These are phyloP conservation scores for Fraxinus dipetala DNA, from an alignment of 305 asterid genomes.

Conservation along the genomic window DNA sequence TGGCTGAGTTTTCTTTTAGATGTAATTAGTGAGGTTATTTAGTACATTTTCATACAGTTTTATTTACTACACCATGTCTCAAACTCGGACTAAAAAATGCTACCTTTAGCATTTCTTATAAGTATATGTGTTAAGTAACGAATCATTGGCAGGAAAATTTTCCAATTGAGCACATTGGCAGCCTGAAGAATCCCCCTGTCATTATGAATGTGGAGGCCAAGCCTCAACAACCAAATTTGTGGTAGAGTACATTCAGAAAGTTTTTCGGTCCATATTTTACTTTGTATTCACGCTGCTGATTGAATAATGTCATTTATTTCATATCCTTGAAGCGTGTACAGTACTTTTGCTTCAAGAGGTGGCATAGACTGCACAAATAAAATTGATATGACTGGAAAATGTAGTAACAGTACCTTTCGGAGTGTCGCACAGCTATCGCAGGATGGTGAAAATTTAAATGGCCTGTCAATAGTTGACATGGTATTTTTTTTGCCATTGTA, in stretches of 20 bases:
- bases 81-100: neutral
- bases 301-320: slow-evolving; percentile 21
- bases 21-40: neutral
- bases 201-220: slow-evolving; percentile 35
- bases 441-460: slow-evolving; percentile 48
- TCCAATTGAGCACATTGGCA: slow-evolving; percentile 31
- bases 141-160: slow-evolving; percentile 45
- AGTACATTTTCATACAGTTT: neutral
- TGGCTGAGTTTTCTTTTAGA: slow-evolving; percentile 11
- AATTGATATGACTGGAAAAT: slow-evolving; percentile 35
- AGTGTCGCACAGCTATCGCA: slow-evolving; percentile 58
- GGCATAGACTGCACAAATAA: slow-evolving; percentile 34
- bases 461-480: slow-evolving; percentile 61
- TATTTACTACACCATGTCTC: neutral
- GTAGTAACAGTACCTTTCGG: slow-evolving; percentile 47
- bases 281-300: slow-evolving; percentile 12
- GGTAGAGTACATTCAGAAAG: slow-evolving; percentile 42
- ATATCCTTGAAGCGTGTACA: slow-evolving; percentile 38
- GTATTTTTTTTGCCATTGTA: slow-evolving; percentile 38
- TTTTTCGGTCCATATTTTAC: slow-evolving; percentile 1
- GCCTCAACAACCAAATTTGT: slow-evolving; percentile 30
- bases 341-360: slow-evolving; percentile 39
- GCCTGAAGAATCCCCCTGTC: slow-evolving; percentile 29
- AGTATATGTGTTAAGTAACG: slow-evolving; percentile 7
- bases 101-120: slow-evolving; percentile 4